These are phyloP conservation scores for Dionaea muscipula DNA, from an alignment of 179 eudicot species.

Conservation along the genomic window DNA sequence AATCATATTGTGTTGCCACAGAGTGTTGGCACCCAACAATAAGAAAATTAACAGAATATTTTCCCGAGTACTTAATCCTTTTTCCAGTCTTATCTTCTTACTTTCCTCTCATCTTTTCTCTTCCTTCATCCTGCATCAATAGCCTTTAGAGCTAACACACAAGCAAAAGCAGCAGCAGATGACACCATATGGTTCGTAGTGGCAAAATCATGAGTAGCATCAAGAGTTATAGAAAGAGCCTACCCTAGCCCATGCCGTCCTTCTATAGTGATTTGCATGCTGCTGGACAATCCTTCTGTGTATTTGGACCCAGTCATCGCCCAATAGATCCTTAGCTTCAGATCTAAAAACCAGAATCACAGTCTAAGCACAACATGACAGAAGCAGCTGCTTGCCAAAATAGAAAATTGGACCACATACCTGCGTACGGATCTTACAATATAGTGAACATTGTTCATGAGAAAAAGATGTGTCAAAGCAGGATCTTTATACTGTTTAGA, in stretches of 20 bases:
- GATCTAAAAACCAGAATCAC: conserved; percentile 38
- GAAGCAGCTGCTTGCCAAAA: conserved; percentile 1
- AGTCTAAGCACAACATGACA: conserved; percentile 12
- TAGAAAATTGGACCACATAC: conserved; percentile 23
- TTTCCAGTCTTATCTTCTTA: no score
- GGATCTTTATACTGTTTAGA: conserved; percentile 86
- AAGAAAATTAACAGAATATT: no score
- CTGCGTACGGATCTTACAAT: conserved; percentile 97
- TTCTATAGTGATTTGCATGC: conserved; percentile 94
- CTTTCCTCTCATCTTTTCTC: no score
- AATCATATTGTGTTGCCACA: no score
- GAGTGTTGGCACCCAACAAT: no score
- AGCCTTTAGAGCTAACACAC: background rate
- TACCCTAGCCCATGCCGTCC: conserved; percentile 96
- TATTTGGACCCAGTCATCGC: conserved; percentile 98
- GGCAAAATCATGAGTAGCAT: background rate
- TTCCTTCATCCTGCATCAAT: no score
- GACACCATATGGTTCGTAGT: no score
- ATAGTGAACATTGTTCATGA: conserved; percentile 94
- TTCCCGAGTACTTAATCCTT: no score
- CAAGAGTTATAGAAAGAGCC: background rate
- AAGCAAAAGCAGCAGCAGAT: background rate
- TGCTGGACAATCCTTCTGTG: conserved; percentile 94
- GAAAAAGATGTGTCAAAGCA: conserved; percentile 76
- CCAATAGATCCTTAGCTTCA: conserved; percentile 84